Evolutionary conservation across 768 basidiomycete species (phyloP).

Genomic region (Suillus paluster): DNA sequence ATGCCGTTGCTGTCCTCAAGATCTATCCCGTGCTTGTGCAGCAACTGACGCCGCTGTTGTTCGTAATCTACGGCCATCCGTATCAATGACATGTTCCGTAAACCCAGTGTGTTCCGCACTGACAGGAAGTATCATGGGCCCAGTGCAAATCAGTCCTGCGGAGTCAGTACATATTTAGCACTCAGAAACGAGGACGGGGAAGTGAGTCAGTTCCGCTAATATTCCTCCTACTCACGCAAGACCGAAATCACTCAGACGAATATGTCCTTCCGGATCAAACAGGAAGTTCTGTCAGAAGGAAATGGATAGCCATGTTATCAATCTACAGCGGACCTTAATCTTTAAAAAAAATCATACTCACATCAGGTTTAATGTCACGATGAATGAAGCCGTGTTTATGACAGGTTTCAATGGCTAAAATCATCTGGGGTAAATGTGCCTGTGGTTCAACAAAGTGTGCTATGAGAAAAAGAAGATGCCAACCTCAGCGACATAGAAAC

Average conservation of each 20-base stretch:
- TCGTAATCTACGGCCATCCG: constrained; percentile 75
- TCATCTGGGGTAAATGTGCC: constrained; percentile 65
- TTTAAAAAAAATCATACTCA: constrained; percentile 40
- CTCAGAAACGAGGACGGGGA: constrained; percentile 9
- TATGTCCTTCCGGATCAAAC: constrained; percentile 91
- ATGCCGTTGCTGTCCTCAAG: constrained; percentile 76
- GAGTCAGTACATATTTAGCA: constrained; percentile 24
- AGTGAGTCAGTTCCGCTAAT: constrained; percentile 26
- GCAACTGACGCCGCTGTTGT: constrained; percentile 84
- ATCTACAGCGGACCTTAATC: constrained; percentile 31
- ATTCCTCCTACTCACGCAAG: constrained; percentile 72
- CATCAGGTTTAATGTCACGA: constrained; percentile 96
- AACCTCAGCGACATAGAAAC: constrained; percentile 96
- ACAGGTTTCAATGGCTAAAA: constrained; percentile 90
- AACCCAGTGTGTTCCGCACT: constrained; percentile 22
- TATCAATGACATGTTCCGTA: constrained; percentile 19
- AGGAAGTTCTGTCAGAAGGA: constrained; percentile 79
- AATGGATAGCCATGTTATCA: constrained; percentile 28
- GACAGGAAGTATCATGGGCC: constrained; percentile 95
- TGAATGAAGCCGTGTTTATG: constrained; percentile 97
- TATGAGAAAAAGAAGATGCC: constrained; percentile 24
- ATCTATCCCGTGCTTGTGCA: constrained; percentile 94
- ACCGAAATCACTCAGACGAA: constrained; percentile 95
- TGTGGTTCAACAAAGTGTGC: constrained; percentile 22
- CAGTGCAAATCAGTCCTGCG: constrained; percentile 89